Base-by-base conservation (phyloP, 306 rosid genomes). In the Adenanthera pavonina region DNA sequence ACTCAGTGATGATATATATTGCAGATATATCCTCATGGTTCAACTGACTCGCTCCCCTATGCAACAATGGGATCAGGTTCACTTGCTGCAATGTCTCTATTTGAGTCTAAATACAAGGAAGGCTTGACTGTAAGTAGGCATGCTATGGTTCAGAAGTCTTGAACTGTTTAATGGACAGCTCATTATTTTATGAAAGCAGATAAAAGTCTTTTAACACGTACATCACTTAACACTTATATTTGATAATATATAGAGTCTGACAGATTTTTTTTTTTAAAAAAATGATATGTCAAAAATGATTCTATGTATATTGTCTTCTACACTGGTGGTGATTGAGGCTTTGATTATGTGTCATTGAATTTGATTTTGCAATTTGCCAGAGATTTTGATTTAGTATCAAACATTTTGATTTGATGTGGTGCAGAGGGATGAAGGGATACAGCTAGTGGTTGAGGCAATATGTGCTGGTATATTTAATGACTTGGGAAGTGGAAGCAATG, bases 401-500 rank as follows among this genome's bases (percentile, higher is more conserved):
- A 69, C 66, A 13, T 75, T 78, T 81, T 78, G 59, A 6, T 78
- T 81, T 78, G 59, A 6, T 80, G 49, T 74, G 75, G 67, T 86
- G 86, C 85, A 92, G 98, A 89, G 92, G 85, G 93, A 94, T 60
- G 96, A 94, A 87, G 97, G 97, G 61, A 61, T 94, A 44, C 81
- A 85, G 73, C 19, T 94, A 76, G 94, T 94, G 12, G 79, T 87
- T 30, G 97, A 93, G 73, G 95, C 99, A 1, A 91, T 95, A 69
- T 90, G 90, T 87, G 92, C 99, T 57, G 99, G 99, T 71, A 92
- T 95, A 53, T 95, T 93, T 69, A 95, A 95, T 80, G 99, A 95
- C 84, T 81, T 95, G 92, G 99, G 99, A 67, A 95, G 97, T 86
- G 99, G 99, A 83, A 93, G 97, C 85, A 93, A 95, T 47, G 97